These are phyloP conservation scores for Sporothrix schenckii DNA, from an alignment of 2,329 filamentous ascomycete species.

Conservation along the genomic window DNA sequence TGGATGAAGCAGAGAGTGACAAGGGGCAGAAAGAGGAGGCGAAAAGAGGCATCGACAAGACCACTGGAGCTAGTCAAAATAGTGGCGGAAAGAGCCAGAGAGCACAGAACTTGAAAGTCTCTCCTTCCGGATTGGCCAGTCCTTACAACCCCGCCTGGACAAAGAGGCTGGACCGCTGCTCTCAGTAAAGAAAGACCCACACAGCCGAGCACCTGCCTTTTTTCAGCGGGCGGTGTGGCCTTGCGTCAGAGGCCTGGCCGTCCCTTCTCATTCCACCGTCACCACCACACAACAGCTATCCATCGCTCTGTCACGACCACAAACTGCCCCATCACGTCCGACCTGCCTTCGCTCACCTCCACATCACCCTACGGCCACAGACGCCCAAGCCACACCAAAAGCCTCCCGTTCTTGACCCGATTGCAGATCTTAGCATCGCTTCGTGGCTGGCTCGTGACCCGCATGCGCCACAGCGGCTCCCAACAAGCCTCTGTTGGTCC, in stretches of 20 bases:
- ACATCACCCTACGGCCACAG: conserved; percentile 9
- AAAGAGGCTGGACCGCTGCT: conserved; percentile 12
- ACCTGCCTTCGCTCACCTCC: neutral
- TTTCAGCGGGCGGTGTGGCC: conserved; percentile 23
- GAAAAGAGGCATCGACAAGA: neutral
- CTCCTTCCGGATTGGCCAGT: conserved; percentile 18
- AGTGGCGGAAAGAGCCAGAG: neutral
- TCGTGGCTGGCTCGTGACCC: conserved; percentile 17
- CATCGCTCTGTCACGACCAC: neutral
- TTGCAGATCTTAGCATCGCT: conserved; percentile 21
- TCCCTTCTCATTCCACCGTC: conserved; percentile 2
- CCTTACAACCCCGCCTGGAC: conserved; percentile 17
- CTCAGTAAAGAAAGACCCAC: conserved; percentile 24
- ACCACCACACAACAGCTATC: neutral
- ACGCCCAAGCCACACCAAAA: neutral
- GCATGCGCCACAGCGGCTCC: conserved; percentile 19
- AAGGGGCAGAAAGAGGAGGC: neutral
- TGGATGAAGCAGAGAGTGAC: neutral
- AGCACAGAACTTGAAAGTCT: neutral
- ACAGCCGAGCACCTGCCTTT: conserved; percentile 18
- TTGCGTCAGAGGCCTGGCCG: conserved; percentile 17
- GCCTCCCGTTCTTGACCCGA: neutral
- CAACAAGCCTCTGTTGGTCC: conserved; percentile 11
- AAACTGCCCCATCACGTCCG: neutral
- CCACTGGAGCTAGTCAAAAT: neutral